Base-by-base conservation (phyloP, 176 grass and related monocot species). In the Eleusine coracana region DNA sequence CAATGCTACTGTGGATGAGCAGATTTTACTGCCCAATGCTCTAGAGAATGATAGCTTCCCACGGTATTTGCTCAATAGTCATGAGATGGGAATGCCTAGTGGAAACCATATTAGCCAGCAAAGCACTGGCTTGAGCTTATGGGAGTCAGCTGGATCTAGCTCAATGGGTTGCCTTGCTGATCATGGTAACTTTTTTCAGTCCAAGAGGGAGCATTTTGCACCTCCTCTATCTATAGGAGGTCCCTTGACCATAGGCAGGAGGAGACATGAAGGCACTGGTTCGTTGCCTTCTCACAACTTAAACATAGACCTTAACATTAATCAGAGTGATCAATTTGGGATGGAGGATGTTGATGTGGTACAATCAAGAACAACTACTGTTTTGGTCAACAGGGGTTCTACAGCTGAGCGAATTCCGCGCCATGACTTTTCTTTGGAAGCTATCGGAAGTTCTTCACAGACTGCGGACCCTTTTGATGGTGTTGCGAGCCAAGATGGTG, bases 121-220 rank as follows among this genome's bases (percentile, higher is more conserved):
- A 39, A 85, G 77, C 74, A 71, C 82, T 68, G 59, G 66, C 71
- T 45, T 88, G 85, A 82, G 70, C 28, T 82, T 90, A 52, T 90
- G 88, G 88, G 84, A 90, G 70, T 79, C 88, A 83, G 62, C 80
- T 83, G 88, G 88, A 79, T 87, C 88, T 70, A 90, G 88, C 61
- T 90, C 88, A 16, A 52, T 61, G 84, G 75, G 80, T n/a, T 87
- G 76, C 84, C 45, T 87, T 37, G 84, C 17, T 2, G 69, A 90
- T 48, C 80, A 29, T 75, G 80, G 65, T 67, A 83, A 58, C 52
- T 48, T 83, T 70, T 38, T 87, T 68, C 75, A 87, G 52, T 61
- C 75, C 1, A 90, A 90, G 83, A 83, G 84, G 50, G 88, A 90
- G 2, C 84, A 87, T 80, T 86, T 90, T 75, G 62, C 62, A 0